Percentiles rank a stretch among this genome's conserved stretches.
phyloP scores from a whole-genome alignment of 2,329 filamentous ascomycete genomes.

The Rhynchosporium graminicola region DNA sequence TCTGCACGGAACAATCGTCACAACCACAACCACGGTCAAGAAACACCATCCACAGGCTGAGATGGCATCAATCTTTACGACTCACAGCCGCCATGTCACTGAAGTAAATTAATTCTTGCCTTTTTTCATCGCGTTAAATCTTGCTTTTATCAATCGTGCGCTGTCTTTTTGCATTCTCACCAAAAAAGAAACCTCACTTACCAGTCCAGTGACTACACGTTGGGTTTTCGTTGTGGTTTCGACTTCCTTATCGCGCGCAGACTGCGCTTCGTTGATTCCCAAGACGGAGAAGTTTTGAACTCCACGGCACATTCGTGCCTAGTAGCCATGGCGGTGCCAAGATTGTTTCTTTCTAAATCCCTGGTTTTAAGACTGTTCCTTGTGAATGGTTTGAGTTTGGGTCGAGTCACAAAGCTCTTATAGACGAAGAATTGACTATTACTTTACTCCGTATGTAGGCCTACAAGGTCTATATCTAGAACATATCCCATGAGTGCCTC shows the following conservation, averaged over 20 bases:
- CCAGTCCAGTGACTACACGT: conserved; percentile 14
- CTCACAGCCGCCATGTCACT: conserved; percentile 1
- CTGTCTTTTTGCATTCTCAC: not conserved
- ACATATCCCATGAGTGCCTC: not conserved
- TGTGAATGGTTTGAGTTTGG: not conserved
- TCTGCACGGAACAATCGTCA: conserved; percentile 13
- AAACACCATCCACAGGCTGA: conserved; percentile 6
- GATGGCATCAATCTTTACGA: not conserved
- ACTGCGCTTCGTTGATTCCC: conserved; percentile 5
- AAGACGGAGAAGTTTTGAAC: not conserved
- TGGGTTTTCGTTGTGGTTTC: not conserved
- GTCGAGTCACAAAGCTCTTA: not conserved
- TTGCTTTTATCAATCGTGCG: not conserved
- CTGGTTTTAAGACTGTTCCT: not conserved
- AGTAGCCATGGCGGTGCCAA: conserved; percentile 9
- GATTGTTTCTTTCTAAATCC: not conserved
- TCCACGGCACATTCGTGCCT: not conserved
- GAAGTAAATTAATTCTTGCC: not conserved
- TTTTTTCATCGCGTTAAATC: not conserved
- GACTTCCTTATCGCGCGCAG: not conserved
- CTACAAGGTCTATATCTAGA: not conserved
- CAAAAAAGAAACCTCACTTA: no score
- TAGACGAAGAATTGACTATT: not conserved
- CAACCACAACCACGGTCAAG: not conserved
- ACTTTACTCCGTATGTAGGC: no score